A percentile compares a stretch with the other conserved stretches of the same genome.
Conservation (phyloP, 768 basidiomycete species). For the Leccinellum albellum region DNA sequence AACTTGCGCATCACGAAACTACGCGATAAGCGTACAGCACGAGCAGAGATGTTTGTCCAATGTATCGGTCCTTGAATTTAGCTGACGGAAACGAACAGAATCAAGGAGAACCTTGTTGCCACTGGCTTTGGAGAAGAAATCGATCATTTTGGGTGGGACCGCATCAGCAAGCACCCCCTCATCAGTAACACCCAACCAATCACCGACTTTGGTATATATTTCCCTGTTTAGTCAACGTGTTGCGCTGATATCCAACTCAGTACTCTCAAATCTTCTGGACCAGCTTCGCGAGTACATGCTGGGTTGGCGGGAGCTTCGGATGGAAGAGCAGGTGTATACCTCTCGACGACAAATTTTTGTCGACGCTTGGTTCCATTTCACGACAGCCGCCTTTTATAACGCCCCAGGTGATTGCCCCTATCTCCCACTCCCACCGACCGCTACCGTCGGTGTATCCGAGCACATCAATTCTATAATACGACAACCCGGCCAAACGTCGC, state of each 20-base stretch:
- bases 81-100: constrained; percentile 15
- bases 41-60: constrained; percentile 25
- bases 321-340: constrained; percentile 28
- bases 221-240: neutral
- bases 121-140: constrained; percentile 27
- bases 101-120: constrained; percentile 15
- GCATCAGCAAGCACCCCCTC: constrained; percentile 27
- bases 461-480: constrained; percentile 26
- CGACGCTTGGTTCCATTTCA: constrained; percentile 26
- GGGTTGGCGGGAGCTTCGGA: constrained; percentile 29
- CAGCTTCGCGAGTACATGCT: constrained; percentile 26
- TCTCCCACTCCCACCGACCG: constrained; percentile 27
- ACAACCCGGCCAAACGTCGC: constrained; percentile 5
- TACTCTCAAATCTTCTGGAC: constrained; percentile 11
- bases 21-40: constrained; percentile 22
- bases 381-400: constrained; percentile 10
- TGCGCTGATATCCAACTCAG: constrained; percentile 16
- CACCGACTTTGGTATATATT: constrained; percentile 19
- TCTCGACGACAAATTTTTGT: constrained; percentile 24
- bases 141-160: constrained; percentile 30
- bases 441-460: constrained; percentile 23
- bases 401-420: constrained; percentile 13
- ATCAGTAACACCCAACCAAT: constrained; percentile 25
- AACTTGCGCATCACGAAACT: constrained; percentile 16
- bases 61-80: neutral